Conservation (phyloP, 2,329 filamentous ascomycete genomes). For the Pseudohalonectria lignicola region DNA sequence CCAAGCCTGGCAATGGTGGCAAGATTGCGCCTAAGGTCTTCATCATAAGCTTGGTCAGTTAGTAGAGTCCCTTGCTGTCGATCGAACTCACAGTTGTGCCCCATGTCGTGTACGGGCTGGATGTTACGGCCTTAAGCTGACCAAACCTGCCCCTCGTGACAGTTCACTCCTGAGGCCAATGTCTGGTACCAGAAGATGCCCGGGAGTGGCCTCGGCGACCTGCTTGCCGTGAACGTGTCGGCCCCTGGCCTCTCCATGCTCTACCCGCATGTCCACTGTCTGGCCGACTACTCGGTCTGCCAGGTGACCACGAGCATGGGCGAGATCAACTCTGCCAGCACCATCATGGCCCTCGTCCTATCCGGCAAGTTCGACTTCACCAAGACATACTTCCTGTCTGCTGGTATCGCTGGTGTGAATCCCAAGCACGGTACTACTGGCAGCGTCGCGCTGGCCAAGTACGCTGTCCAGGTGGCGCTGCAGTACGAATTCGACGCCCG, state of each 20-base stretch:
- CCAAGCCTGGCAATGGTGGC: not conserved
- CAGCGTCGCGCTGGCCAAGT: conserved; percentile 56
- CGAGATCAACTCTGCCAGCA: conserved; percentile 65
- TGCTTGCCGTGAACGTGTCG: conserved; percentile 45
- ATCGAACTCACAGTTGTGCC: too few species aligned
- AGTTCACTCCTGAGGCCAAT: conserved; percentile 53
- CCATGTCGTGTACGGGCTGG: too few species aligned
- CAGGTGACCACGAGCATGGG: conserved; percentile 58
- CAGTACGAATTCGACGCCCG: conserved; percentile 67
- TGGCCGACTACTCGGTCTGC: conserved; percentile 47
- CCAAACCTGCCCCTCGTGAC: not conserved
- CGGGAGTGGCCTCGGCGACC: conserved; percentile 34
- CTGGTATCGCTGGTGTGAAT: conserved; percentile 65
- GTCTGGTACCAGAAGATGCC: conserved; percentile 47
- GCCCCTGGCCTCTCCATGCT: conserved; percentile 53
- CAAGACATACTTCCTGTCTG: conserved; percentile 59
- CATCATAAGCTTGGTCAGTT: conserved; percentile 48
- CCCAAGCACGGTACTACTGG: conserved; percentile 56
- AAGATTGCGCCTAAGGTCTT: conserved; percentile 46
- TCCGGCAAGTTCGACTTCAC: conserved; percentile 52
- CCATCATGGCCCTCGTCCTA: conserved; percentile 51
- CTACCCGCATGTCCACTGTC: conserved; percentile 56
- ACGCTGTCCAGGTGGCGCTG: conserved; percentile 61
- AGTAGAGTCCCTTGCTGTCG: too few species aligned
- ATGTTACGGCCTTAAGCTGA: too few species aligned